Evolutionary conservation across 2,329 filamentous ascomycete species (phyloP).

Genomic region (Colletotrichum cuscutae): DNA sequence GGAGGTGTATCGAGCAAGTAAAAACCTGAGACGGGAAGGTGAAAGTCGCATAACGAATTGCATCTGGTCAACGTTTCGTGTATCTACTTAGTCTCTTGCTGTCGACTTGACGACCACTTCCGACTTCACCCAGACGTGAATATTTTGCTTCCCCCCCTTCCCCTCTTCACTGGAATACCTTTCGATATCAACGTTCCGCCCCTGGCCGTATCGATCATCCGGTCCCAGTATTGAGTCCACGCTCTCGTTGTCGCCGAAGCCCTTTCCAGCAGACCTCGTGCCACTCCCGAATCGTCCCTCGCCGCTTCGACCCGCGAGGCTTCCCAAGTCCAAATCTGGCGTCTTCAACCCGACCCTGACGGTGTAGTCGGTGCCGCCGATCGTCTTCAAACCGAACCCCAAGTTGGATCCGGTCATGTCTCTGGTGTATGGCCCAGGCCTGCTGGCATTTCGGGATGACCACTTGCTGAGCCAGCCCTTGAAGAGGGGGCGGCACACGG

Average conservation of each 20-base stretch:
- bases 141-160: background rate
- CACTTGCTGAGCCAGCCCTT: slow-evolving; percentile 27
- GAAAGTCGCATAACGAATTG: too few species aligned
- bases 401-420: slow-evolving; percentile 20
- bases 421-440: slow-evolving; percentile 16
- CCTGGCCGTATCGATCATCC: background rate
- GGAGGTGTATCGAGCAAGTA: too few species aligned
- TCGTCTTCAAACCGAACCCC: slow-evolving; percentile 23
- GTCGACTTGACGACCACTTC: slow-evolving; percentile 28
- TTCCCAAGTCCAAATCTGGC: slow-evolving; percentile 13
- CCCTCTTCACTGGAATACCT: slow-evolving; percentile 10
- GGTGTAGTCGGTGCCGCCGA: slow-evolving; percentile 30
- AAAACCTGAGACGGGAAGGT: too few species aligned
- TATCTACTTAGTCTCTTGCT: background rate
- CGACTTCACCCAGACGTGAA: slow-evolving; percentile 22
- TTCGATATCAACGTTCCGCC: background rate
- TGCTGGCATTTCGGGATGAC: slow-evolving; percentile 13
- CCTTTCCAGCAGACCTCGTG: slow-evolving; percentile 2
- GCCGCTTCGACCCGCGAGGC: background rate
- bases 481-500: slow-evolving; percentile 51
- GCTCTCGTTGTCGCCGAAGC: slow-evolving; percentile 20
- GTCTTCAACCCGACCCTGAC: slow-evolving; percentile 27
- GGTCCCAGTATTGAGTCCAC: slow-evolving; percentile 26
- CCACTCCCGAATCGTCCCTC: background rate
- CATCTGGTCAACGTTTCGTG: too few species aligned